phyloP scores from a whole-genome alignment of 257 asterid species.

The Apocynum venetum region DNA sequence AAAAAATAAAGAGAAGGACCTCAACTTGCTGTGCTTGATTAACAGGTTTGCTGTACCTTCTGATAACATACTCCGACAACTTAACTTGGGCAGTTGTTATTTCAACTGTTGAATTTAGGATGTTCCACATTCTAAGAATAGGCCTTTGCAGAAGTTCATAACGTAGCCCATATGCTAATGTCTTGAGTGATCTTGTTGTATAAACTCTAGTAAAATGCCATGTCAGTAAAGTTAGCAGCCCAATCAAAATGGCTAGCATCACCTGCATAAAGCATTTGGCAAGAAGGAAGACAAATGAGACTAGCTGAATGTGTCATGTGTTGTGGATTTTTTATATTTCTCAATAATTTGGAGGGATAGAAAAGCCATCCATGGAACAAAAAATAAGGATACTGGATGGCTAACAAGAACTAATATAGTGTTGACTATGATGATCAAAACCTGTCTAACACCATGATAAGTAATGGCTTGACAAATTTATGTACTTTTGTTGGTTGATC shows the following conservation, averaged over 20 bases:
- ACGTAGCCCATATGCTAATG: slow-evolving; percentile 80
- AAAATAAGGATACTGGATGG: neutral
- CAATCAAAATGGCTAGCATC: slow-evolving; percentile 86
- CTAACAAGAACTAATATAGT: neutral
- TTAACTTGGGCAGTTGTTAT: slow-evolving; percentile 86
- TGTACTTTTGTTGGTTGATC: neutral
- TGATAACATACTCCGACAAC: slow-evolving; percentile 68
- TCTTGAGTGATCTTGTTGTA: slow-evolving; percentile 64
- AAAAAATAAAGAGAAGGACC: slow-evolving; percentile 31
- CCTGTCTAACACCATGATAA: neutral
- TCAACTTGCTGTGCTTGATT: slow-evolving; percentile 77
- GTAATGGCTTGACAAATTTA: neutral
- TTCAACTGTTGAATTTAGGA: slow-evolving; percentile 77
- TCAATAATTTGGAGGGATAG: too few relatives aligned
- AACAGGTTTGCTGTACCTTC: slow-evolving; percentile 55
- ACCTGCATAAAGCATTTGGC: slow-evolving; percentile 43
- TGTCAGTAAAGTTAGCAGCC: slow-evolving; percentile 73
- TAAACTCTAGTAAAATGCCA: slow-evolving; percentile 92
- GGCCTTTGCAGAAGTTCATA: slow-evolving; percentile 88
- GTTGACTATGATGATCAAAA: neutral
- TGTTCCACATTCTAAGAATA: slow-evolving; percentile 81
- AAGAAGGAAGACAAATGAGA: neutral
- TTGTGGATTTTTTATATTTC: too few relatives aligned
- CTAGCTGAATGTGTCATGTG: neutral
- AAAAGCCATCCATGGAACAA: neutral